Evolutionary conservation across 2,329 filamentous ascomycete species (phyloP).

Genomic region (Ceratocystis papillata): DNA sequence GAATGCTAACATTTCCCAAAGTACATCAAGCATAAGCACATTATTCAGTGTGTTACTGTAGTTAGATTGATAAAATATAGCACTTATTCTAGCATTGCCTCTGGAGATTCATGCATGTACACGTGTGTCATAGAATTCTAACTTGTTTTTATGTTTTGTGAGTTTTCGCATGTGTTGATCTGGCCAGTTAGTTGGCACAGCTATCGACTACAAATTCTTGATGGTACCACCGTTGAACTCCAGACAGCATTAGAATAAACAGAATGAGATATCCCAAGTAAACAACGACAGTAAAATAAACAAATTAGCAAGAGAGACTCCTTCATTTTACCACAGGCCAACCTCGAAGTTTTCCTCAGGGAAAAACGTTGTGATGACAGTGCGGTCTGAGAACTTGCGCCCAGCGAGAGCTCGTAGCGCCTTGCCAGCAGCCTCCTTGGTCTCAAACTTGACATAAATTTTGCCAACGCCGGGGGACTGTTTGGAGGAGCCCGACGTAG

Average conservation of each 20-base stretch:
- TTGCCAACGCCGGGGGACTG: constrained; percentile 88
- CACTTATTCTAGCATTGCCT: no score
- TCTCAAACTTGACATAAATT: constrained; percentile 92
- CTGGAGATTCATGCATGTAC: background rate
- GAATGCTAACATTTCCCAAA: constrained; percentile 18
- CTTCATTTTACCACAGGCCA: constrained; percentile 58
- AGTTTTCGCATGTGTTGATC: background rate
- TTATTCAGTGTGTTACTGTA: background rate
- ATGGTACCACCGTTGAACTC: constrained; percentile 20
- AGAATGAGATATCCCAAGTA: constrained; percentile 12
- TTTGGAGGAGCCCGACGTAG: constrained; percentile 68
- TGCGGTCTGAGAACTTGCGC: constrained; percentile 90
- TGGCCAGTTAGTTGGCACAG: background rate
- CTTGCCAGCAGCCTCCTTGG: constrained; percentile 63
- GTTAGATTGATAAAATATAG: background rate
- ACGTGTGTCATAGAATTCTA: background rate
- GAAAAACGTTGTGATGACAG: constrained; percentile 93
- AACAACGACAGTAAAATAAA: constrained; percentile 2
- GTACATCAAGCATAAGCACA: background rate
- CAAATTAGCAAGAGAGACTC: background rate
- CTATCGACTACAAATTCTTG: constrained; percentile 4
- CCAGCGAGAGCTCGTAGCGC: constrained; percentile 85
- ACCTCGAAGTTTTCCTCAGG: constrained; percentile 97
- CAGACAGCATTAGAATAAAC: constrained; percentile 12
- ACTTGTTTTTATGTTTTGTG: background rate